These are phyloP conservation scores for Elaeagnus macrophylla DNA, from an alignment of 306 rosid species.

Conservation along the genomic window DNA sequence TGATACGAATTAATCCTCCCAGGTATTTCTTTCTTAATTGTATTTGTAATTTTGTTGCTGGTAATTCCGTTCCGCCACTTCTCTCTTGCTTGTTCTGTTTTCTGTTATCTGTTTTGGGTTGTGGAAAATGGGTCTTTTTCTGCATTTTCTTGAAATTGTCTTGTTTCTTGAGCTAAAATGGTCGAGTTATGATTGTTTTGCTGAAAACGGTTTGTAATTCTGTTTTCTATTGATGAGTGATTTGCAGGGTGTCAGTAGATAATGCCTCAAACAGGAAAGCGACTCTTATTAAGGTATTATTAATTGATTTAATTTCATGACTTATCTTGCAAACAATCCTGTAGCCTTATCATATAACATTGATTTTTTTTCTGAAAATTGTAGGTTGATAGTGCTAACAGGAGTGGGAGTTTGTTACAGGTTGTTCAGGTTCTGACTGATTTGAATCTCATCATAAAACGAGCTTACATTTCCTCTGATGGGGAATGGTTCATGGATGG, in stretches of 20 bases:
- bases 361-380: slow-evolving; percentile 2
- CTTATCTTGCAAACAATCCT: slow-evolving; percentile 13
- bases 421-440: slow-evolving; percentile 94
- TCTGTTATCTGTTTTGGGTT: not conserved
- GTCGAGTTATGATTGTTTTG: slow-evolving; percentile 6
- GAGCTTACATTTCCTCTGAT: slow-evolving; percentile 96
- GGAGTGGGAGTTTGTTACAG: slow-evolving; percentile 79
- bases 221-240: slow-evolving; percentile 20
- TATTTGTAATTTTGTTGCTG: not conserved
- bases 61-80: not conserved
- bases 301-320: slow-evolving; percentile 6
- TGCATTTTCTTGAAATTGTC: not conserved
- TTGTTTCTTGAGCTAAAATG: slow-evolving; percentile 11
- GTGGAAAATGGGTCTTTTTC: slow-evolving; percentile 4
- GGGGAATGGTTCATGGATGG: slow-evolving; percentile 99
- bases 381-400: slow-evolving; percentile 92
- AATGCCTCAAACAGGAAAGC: slow-evolving; percentile 52
- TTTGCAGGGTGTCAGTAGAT: slow-evolving; percentile 82
- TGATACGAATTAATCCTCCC: slow-evolving; percentile 85
- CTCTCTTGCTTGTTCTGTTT: not conserved
- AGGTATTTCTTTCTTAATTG: slow-evolving; percentile 31
- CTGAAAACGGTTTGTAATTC: slow-evolving; percentile 3
- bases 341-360: slow-evolving; percentile 11
- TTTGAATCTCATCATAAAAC: slow-evolving; percentile 65
- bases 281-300: slow-evolving; percentile 70